Evolutionary conservation across 1,139 yeast species (phyloP).

Genomic region (Candida buenavistaensis): DNA sequence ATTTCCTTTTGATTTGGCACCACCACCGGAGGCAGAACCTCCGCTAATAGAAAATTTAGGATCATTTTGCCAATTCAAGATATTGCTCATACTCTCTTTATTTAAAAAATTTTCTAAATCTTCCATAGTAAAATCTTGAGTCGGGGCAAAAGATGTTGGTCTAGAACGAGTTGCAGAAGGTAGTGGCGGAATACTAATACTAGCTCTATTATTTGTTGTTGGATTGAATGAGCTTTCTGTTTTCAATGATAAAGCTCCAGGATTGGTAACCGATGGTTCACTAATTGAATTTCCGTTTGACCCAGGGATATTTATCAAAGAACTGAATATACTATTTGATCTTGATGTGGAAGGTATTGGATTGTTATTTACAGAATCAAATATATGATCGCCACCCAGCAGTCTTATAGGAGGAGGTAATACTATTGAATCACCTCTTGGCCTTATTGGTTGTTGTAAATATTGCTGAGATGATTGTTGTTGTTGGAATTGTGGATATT

Average conservation of each 20-base stretch:
- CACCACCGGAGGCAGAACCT: conserved; percentile 6
- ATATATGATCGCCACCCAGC: conserved; percentile 12
- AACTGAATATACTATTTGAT: conserved; percentile 44
- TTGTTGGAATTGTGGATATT: conserved; percentile 9
- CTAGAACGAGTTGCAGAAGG: conserved; percentile 16
- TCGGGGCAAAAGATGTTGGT: conserved; percentile 15
- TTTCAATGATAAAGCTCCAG: not conserved
- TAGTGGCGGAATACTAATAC: conserved; percentile 9
- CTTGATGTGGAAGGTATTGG: conserved; percentile 15
- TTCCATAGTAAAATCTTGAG: conserved; percentile 29
- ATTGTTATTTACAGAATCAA: conserved; percentile 5
- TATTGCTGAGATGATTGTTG: conserved; percentile 12
- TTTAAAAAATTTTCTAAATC: conserved; percentile 47
- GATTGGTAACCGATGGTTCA: conserved; percentile 20
- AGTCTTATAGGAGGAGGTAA: conserved; percentile 30
- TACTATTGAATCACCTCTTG: conserved; percentile 33
- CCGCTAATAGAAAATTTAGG: conserved; percentile 12
- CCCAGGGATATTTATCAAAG: conserved; percentile 41
- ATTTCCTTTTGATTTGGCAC: conserved; percentile 23
- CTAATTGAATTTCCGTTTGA: conserved; percentile 36
- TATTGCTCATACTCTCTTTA: conserved; percentile 41
- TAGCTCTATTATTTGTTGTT: conserved; percentile 10
- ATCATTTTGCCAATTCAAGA: conserved; percentile 30
- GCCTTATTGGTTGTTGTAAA: conserved; percentile 16
- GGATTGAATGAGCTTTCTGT: not conserved